Evolutionary conservation across 1,284 basidiomycete genomes (phyloP).

Genomic region (Ustilago hordei): DNA sequence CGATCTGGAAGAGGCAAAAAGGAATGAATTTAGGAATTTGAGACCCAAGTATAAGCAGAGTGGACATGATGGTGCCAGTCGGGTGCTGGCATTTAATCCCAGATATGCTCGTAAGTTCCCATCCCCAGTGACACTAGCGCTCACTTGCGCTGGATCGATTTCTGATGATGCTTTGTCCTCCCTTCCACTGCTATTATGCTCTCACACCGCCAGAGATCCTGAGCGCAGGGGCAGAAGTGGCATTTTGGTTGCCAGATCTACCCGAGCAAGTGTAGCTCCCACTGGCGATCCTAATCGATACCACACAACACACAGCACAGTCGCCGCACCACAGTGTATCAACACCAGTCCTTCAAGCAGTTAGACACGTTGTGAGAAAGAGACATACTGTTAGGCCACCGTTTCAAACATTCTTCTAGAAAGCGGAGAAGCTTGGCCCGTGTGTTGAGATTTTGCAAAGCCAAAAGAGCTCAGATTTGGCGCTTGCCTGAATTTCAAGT

Average conservation of each 20-base stretch:
- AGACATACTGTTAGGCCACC: neutral
- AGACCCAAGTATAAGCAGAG: slow-evolving; percentile 36
- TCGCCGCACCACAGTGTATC: too few relatives aligned
- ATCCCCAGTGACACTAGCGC: too few relatives aligned
- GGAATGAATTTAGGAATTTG: slow-evolving; percentile 34
- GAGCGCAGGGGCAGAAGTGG: slow-evolving; percentile 58
- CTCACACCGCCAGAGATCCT: slow-evolving; percentile 47
- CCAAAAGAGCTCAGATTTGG: neutral
- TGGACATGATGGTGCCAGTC: slow-evolving; percentile 56
- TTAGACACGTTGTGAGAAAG: too few relatives aligned
- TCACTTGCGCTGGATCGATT: too few relatives aligned
- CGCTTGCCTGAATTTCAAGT: too few relatives aligned
- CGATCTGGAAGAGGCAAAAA: slow-evolving; percentile 37
- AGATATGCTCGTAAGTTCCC: slow-evolving; percentile 60
- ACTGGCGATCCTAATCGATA: too few relatives aligned
- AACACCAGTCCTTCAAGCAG: too few relatives aligned
- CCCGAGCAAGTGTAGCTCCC: slow-evolving; percentile 26
- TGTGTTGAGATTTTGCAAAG: neutral
- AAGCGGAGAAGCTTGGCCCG: neutral
- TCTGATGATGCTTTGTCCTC: neutral
- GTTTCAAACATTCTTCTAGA: neutral
- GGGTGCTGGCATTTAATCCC: slow-evolving; percentile 63
- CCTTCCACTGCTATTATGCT: neutral
- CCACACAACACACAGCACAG: too few relatives aligned
- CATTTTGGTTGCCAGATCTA: slow-evolving; percentile 64